Evolutionary conservation across 2,329 filamentous ascomycete genomes (phyloP).

Genomic region (Xenoacremonium recifei): DNA sequence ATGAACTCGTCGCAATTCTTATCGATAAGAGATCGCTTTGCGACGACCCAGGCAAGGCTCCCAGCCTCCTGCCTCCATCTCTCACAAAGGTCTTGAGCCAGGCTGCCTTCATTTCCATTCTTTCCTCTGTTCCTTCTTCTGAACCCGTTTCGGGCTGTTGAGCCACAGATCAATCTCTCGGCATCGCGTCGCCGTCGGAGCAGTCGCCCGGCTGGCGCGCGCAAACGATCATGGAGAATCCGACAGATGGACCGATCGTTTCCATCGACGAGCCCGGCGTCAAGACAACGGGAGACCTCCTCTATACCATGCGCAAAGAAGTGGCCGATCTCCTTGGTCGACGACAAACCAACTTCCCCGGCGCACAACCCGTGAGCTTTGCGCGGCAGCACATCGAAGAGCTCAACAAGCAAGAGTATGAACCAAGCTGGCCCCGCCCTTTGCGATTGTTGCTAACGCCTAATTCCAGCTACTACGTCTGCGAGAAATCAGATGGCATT

Average conservation of each 20-base stretch:
- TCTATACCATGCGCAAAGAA: constrained; percentile 63
- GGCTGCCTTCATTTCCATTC: no score
- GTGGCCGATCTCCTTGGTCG: constrained; percentile 76
- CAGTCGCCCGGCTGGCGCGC: no score
- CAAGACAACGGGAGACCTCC: constrained; percentile 61
- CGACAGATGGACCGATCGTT: constrained; percentile 36
- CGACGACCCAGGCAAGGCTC: no score
- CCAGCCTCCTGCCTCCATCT: no score
- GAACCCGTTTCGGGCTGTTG: no score
- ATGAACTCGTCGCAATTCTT: no score
- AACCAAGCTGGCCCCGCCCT: constrained; percentile 4
- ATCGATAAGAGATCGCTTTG: no score
- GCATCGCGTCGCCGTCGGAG: no score
- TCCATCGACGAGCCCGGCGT: constrained; percentile 63
- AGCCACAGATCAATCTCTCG: no score
- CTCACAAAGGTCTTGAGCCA: no score
- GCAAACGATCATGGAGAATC: constrained; percentile 26
- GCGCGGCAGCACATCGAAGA: constrained; percentile 78
- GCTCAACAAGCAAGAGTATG: constrained; percentile 73
- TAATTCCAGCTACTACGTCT: constrained; percentile 77
- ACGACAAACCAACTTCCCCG: constrained; percentile 71
- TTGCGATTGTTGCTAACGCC: constrained; percentile 11
- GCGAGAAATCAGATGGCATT: constrained; percentile 97
- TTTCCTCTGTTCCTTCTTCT: no score
- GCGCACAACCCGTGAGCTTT: constrained; percentile 93